A percentile compares a stretch with the other conserved stretches of the same genome.
Conservation (phyloP, 1,139 yeast genomes). For the Kazachstania sp. region DNA sequence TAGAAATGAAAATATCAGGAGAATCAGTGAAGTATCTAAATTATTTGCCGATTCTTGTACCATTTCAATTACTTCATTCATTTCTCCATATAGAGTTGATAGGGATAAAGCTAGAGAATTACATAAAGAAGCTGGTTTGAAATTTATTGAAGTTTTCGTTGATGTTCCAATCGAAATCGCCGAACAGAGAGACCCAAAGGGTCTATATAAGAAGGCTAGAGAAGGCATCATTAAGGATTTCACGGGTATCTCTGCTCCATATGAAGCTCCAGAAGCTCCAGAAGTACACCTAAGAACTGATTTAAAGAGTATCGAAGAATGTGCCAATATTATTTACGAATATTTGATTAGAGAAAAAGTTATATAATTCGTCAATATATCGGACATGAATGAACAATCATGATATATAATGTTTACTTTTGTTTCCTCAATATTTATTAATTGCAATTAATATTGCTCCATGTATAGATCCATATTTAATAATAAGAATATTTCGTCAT, state of each 20-base stretch:
- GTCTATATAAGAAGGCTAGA: slow-evolving; percentile 90
- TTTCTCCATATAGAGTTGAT: slow-evolving; percentile 81
- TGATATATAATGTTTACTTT: no score
- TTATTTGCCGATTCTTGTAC: slow-evolving; percentile 85
- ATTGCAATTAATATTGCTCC: no score
- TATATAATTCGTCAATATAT: neutral
- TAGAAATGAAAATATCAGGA: slow-evolving; percentile 87
- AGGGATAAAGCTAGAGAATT: slow-evolving; percentile 78
- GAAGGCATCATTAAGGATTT: slow-evolving; percentile 90
- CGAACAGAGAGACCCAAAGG: slow-evolving; percentile 95
- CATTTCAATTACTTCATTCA: slow-evolving; percentile 81
- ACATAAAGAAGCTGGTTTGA: slow-evolving; percentile 65
- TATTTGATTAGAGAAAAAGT: slow-evolving; percentile 54
- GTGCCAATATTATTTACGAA: slow-evolving; percentile 63
- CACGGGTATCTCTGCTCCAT: slow-evolving; percentile 93
- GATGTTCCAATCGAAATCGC: slow-evolving; percentile 92
- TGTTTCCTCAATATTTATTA: no score
- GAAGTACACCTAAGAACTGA: slow-evolving; percentile 77
- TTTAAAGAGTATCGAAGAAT: slow-evolving; percentile 64
- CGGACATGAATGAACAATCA: no score
- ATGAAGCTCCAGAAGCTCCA: slow-evolving; percentile 80
- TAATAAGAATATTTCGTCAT: no score
- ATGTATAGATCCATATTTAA: no score
- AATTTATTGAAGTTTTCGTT: slow-evolving; percentile 82
- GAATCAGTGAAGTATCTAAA: slow-evolving; percentile 90